Evolutionary conservation across 2,329 filamentous ascomycete genomes (phyloP), one percentile per base, ranked within the genome.

Genomic region (Epichloe baconii): DNA sequence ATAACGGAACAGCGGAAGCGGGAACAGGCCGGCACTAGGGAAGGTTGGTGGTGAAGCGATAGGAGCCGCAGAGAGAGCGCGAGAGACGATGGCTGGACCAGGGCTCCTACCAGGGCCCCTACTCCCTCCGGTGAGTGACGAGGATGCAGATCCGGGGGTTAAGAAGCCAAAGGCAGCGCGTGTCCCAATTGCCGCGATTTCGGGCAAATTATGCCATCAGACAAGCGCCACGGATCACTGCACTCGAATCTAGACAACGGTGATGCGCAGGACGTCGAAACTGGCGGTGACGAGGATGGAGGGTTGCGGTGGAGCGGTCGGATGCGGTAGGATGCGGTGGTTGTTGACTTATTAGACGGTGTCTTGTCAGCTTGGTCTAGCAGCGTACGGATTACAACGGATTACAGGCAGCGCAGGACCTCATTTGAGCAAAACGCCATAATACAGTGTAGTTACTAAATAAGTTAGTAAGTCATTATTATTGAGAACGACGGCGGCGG

Each of bases 121-220:
- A 31, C 26, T 8, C 8, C 26, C 26, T 45, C 45, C 21, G 46
- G 21, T 31, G 40, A 48, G 48, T 38, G 50, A 53, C 35, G 21
- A 50, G 31, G 50, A 47, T 47, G 48, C 56, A 64, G 58, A 57
- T 61, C 60, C 60, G 23, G 59, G 55, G 58, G 59, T 58, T 59
- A 60, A 58, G 59, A 64, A 59, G 60, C 61, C 66, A 62, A 58
- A 57, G 59, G 57, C 59, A 65, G 65, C 64, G 63, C 66, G 65
- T 60, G 57, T 66, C 62, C 65, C 66, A 68, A 67, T 68, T 67
- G 66, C 64, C 63, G 58, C 61, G 57, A 60, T 51, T 57, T 55
- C 64, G 59, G 58, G 58, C 57, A 60, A 58, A 57, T 58, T 61
- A 65, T 58, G 63, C 66, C 66, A 68, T 67, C 60, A 63, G 64